Conservation (phyloP, 108 stramenopile species). For the Skeletonema marinoi region DNA sequence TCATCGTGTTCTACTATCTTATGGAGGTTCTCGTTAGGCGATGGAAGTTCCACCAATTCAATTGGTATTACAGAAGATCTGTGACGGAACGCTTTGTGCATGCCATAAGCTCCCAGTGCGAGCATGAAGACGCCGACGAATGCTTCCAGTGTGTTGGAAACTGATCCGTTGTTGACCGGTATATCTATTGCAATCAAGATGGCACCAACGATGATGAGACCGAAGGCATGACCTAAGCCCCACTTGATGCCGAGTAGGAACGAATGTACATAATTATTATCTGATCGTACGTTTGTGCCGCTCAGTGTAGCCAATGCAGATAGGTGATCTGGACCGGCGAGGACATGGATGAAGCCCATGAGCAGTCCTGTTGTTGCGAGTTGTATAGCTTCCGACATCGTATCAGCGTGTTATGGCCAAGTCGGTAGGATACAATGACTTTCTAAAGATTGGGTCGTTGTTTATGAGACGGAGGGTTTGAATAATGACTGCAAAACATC, state of each 20-base stretch:
- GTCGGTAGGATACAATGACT: not conserved
- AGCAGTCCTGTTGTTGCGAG: constrained; percentile 34
- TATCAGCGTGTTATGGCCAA: not conserved
- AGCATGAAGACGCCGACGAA: constrained; percentile 80
- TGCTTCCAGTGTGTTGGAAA: constrained; percentile 49
- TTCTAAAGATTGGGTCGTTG: not conserved
- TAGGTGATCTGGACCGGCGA: constrained; percentile 83
- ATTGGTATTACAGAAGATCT: not conserved
- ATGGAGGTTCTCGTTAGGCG: not conserved
- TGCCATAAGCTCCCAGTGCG: constrained; percentile 55
- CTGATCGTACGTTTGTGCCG: constrained; percentile 21
- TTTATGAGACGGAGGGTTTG: no score
- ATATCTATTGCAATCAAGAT: constrained; percentile 42
- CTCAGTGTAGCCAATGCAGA: constrained; percentile 76
- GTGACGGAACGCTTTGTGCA: constrained; percentile 43
- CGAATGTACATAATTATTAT: constrained; percentile 7
- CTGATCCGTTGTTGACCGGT: not conserved
- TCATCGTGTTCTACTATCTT: not conserved
- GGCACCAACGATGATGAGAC: constrained; percentile 63
- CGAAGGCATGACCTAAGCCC: constrained; percentile 72
- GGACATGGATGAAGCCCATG: constrained; percentile 76
- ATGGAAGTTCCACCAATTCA: not conserved
- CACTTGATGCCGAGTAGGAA: constrained; percentile 67
- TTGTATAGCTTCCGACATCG: not conserved
- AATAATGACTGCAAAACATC: no score